Evolutionary conservation across 331 rosid genomes (phyloP), one percentile per base, ranked within the genome.

Genomic region (Quercus phellos): DNA sequence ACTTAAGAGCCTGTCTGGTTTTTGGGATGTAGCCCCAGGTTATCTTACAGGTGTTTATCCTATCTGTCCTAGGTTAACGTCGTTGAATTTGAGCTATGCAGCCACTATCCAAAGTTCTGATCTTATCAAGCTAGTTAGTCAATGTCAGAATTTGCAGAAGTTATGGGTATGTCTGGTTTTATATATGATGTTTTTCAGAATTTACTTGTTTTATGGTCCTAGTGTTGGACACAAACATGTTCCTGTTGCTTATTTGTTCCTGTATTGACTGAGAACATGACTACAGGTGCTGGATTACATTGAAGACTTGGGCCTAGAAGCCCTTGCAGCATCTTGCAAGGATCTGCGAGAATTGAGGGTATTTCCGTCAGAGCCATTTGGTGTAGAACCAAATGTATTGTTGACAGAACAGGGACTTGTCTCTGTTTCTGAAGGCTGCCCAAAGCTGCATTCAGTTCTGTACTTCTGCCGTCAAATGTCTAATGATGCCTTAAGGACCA

Each of bases 401-500:
- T 80, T 94, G 85, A 92, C 98, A 9, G 98, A 94, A 78, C 86
- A 55, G 61, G 98, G 98, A 42, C 97, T 94, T 26, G 87, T 94
- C 77, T 84, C 94, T 55, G 92, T 94, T 76, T 94, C 98, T 42
- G 90, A 87, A 86, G 94, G 98, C 78, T 94, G 98, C 83, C 87
- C 97, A 21, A 92, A 90, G 89, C 94, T 94, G 58, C 93, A 85
- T 27, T 92, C 98, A 1, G 94, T 94, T 83, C 83, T 94, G 32
- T 94, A 92, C 82, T 94, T 94, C 76, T 94, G 98, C 84, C 96
- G 94, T 22, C 98, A 84, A 83, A 90, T 94, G 96, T 78, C 97
- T 4, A 94, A 94, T 79, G 96, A 83, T 34, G 98, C 98, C 30
- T 87, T 94, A 61, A 32, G 74, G 29, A 92, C 94, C 73, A 92